phyloP scores from a whole-genome alignment of 1,284 basidiomycete species.

The Austroboletus rostrupii region DNA sequence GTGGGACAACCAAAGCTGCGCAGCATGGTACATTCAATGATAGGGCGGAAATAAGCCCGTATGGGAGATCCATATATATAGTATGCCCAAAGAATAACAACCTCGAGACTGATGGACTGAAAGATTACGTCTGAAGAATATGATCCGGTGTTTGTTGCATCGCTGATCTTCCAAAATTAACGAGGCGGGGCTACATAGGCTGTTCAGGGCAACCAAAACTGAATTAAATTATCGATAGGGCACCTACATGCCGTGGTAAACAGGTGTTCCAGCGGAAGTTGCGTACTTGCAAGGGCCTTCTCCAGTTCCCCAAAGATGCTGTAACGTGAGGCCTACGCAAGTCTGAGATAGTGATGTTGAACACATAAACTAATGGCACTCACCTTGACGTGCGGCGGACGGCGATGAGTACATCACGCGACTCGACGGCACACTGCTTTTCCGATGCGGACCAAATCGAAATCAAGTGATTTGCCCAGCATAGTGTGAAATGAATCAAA shows the following conservation, averaged over 20 bases:
- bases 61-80: constrained; percentile 11
- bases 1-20: constrained; percentile 11
- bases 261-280: too few relatives aligned
- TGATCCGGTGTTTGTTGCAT: background rate
- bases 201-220: background rate
- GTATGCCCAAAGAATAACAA: background rate
- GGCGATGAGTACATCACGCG: too few relatives aligned
- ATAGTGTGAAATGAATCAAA: too few relatives aligned
- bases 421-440: too few relatives aligned
- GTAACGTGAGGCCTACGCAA: too few relatives aligned
- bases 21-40: constrained; percentile 11
- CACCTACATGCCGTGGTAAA: background rate
- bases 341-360: too few relatives aligned
- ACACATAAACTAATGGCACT: too few relatives aligned
- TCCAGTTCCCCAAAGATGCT: too few relatives aligned
- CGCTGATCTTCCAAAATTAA: background rate
- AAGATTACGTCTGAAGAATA: background rate
- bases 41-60: background rate
- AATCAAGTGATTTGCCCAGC: too few relatives aligned
- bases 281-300: too few relatives aligned
- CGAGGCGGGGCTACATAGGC: background rate
- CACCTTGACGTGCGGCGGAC: too few relatives aligned
- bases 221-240: background rate
- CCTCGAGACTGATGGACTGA: background rate
- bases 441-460: too few relatives aligned